Evolutionary conservation across 495 filamentous ascomycete genomes (phyloP).

Genomic region (Penicillium simplicissimum): DNA sequence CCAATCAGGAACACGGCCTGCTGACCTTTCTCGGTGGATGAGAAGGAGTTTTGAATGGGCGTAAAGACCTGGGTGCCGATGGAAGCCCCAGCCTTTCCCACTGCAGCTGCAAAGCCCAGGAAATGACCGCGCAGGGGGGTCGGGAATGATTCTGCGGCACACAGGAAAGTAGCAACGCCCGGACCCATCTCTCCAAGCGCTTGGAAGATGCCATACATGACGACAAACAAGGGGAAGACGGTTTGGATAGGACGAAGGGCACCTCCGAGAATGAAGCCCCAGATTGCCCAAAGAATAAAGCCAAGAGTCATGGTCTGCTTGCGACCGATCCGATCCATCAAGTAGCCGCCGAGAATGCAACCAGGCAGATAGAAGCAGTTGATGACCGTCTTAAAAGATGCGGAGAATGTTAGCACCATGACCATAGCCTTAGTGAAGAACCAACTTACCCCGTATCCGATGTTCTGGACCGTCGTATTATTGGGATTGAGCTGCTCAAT

Average conservation of each 20-base stretch:
- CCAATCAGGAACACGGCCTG: conserved; percentile 52
- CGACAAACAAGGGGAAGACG: conserved; percentile 50
- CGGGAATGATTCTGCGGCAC: conserved; percentile 49
- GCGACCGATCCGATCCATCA: conserved; percentile 52
- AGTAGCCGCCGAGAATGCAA: conserved; percentile 45
- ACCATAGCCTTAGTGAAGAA: not conserved
- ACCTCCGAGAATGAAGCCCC: conserved; percentile 52
- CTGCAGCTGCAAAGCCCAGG: conserved; percentile 48
- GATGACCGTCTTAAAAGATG: conserved; percentile 35
- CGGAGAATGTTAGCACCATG: not conserved
- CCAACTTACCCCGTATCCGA: conserved; percentile 41
- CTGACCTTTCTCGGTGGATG: conserved; percentile 38
- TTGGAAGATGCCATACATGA: conserved; percentile 54
- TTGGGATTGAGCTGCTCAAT: conserved; percentile 36
- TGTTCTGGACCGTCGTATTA: conserved; percentile 45
- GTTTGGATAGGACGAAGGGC: conserved; percentile 43
- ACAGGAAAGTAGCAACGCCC: conserved; percentile 48
- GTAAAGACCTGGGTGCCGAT: conserved; percentile 51
- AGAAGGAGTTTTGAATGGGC: conserved; percentile 44
- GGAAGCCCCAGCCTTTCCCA: conserved; percentile 51
- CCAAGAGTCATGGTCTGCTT: conserved; percentile 50
- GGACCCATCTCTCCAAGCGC: conserved; percentile 51
- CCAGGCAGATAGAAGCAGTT: conserved; percentile 54
- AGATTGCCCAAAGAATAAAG: conserved; percentile 40
- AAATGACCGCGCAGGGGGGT: conserved; percentile 53